Evolutionary conservation across 192 early-diverging fungal species (phyloP).

Genomic region (Powellomyces hirtus): DNA sequence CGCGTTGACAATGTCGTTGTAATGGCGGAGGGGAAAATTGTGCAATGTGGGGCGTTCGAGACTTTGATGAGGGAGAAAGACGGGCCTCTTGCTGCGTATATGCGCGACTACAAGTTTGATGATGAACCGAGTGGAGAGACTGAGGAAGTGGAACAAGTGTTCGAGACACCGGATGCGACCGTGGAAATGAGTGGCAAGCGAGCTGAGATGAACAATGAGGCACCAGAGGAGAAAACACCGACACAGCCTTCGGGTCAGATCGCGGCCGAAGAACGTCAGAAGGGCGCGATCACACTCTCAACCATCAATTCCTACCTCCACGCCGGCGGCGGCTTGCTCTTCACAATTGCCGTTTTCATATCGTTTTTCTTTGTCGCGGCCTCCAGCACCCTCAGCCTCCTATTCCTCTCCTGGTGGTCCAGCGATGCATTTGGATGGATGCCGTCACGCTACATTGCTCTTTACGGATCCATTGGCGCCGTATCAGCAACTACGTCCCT

Average conservation of each 20-base stretch:
- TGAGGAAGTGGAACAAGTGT: conserved; percentile 4
- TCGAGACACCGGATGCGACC: background rate
- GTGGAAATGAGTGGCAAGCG: no score
- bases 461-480: conserved; percentile 9
- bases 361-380: conserved; percentile 49
- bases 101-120: conserved; percentile 38
- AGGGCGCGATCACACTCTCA: background rate
- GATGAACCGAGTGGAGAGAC: conserved; percentile 26
- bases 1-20: conserved; percentile 28
- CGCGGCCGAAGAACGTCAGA: conserved; percentile 4
- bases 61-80: conserved; percentile 43
- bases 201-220: background rate
- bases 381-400: background rate
- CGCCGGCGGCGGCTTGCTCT: conserved; percentile 54
- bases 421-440: background rate
- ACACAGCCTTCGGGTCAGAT: background rate
- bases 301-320: conserved; percentile 49
- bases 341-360: conserved; percentile 42
- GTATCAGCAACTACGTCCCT: background rate
- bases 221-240: background rate
- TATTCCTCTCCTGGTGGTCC: conserved; percentile 9
- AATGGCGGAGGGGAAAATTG: conserved; percentile 30
- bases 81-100: conserved; percentile 53
- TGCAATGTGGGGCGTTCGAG: conserved; percentile 25
- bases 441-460: background rate